A percentile compares a stretch with the other conserved stretches of the same genome.
Conservation (phyloP, 208 protist genomes). For the Herpetomonas samuelpessoai region DNA sequence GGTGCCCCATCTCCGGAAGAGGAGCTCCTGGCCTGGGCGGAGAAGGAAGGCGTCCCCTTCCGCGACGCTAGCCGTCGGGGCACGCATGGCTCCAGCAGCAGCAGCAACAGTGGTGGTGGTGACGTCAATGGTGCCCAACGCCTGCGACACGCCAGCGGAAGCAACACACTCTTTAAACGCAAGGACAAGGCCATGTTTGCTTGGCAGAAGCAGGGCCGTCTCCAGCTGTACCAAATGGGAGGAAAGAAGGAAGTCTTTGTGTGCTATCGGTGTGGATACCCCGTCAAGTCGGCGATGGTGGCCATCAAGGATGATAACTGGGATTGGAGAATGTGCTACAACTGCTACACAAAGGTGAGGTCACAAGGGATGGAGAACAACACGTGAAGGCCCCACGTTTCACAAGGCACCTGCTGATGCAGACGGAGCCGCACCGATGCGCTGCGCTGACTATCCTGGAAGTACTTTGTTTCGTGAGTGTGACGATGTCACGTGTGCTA, state of each 20-base stretch:
- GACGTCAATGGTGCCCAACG: neutral
- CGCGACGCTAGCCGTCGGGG: neutral
- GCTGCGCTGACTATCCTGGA: neutral
- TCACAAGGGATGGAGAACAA: constrained; percentile 64
- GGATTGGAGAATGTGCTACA: constrained; percentile 91
- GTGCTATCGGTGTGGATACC: constrained; percentile 86
- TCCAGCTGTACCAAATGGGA: constrained; percentile 80
- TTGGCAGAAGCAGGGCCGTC: constrained; percentile 51
- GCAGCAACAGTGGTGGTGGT: neutral
- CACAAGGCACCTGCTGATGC: neutral
- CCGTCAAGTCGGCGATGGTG: constrained; percentile 64
- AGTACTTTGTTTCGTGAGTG: too few species aligned
- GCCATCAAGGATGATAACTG: constrained; percentile 85
- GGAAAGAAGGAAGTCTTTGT: constrained; percentile 74
- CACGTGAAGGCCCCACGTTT: constrained; percentile 35
- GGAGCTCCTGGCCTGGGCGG: too few species aligned
- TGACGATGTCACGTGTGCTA: too few species aligned
- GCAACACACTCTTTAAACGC: neutral
- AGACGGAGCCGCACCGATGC: neutral
- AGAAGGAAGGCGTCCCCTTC: neutral
- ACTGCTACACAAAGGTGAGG: constrained; percentile 63
- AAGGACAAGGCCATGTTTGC: constrained; percentile 71
- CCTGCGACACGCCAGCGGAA: neutral
- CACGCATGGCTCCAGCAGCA: neutral
- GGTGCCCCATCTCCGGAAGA: too few species aligned